A percentile compares a stretch with the other conserved stretches of the same genome.
Conservation (phyloP, 2,329 filamentous ascomycete genomes). For the Fusarium lyarnte region DNA sequence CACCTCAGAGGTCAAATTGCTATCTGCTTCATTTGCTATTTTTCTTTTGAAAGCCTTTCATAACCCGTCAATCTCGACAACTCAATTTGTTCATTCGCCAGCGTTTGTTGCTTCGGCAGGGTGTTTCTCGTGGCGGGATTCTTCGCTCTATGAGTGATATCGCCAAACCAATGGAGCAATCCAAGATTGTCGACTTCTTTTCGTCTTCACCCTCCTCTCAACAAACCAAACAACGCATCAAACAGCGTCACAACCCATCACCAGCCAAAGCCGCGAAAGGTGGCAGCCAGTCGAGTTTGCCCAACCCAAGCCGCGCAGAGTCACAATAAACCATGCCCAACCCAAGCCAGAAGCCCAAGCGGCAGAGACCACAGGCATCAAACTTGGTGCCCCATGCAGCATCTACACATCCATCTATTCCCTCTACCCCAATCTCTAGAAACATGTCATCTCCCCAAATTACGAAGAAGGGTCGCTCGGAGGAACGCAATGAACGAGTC, state of each 20-base stretch:
- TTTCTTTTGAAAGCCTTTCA: neutral
- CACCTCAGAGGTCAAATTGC: neutral
- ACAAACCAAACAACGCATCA: neutral
- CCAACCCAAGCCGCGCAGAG: neutral
- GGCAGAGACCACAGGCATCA: neutral
- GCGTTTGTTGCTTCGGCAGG: neutral
- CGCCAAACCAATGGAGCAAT: conserved; percentile 17
- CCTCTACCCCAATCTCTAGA: neutral
- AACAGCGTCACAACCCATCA: neutral
- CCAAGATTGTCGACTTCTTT: conserved; percentile 27
- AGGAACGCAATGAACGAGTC: neutral
- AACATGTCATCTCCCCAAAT: conserved; percentile 5
- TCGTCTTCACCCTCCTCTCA: conserved; percentile 2
- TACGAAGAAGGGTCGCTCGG: neutral
- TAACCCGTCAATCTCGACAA: neutral
- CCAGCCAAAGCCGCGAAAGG: neutral
- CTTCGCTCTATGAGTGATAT: neutral
- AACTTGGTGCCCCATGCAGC: neutral
- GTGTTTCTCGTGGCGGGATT: neutral
- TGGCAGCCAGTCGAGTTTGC: neutral
- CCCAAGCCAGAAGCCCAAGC: neutral
- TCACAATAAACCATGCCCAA: neutral
- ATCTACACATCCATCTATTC: neutral
- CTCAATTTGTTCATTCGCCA: neutral
- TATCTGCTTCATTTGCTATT: neutral